These are phyloP conservation scores for Luzula sylvatica DNA, from an alignment of 176 grass and related monocot genomes.

Conservation along the genomic window DNA sequence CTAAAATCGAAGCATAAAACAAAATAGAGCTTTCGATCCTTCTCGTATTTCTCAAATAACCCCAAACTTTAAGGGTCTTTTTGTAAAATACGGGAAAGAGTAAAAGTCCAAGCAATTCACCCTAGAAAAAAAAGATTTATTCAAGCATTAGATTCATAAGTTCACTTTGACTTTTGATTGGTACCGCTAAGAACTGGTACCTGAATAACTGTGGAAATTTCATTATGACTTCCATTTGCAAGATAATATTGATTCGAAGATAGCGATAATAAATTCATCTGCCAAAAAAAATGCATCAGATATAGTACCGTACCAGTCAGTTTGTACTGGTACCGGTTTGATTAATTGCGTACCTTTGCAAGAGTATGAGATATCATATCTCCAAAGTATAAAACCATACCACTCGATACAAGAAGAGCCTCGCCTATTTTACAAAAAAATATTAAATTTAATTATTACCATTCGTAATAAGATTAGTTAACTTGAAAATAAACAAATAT, in stretches of 20 bases:
- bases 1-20: slow-evolving; percentile 54
- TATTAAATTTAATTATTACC: slow-evolving; percentile 1
- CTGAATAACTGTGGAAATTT: slow-evolving; percentile 79
- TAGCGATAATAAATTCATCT: slow-evolving; percentile 17
- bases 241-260: slow-evolving; percentile 33
- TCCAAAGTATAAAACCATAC: slow-evolving; percentile 77
- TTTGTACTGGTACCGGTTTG: no score
- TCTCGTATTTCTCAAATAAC: slow-evolving; percentile 28
- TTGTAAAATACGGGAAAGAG: slow-evolving; percentile 69
- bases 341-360: slow-evolving; percentile 40
- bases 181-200: no score
- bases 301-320: no score
- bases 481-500: slow-evolving; percentile 15
- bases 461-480: neutral
- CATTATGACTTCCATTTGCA: slow-evolving; percentile 38
- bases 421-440: slow-evolving; percentile 58
- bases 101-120: slow-evolving; percentile 68
- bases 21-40: slow-evolving; percentile 33
- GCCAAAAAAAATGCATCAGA: slow-evolving; percentile 1
- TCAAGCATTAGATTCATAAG: neutral
- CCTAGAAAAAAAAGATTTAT: slow-evolving; percentile 30
- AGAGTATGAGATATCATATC: slow-evolving; percentile 60
- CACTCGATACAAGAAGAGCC: slow-evolving; percentile 64
- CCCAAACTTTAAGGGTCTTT: slow-evolving; percentile 35
- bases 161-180: no score